phyloP scores from a whole-genome alignment of 2,329 filamentous ascomycete species.

The Fusarium secorum region DNA sequence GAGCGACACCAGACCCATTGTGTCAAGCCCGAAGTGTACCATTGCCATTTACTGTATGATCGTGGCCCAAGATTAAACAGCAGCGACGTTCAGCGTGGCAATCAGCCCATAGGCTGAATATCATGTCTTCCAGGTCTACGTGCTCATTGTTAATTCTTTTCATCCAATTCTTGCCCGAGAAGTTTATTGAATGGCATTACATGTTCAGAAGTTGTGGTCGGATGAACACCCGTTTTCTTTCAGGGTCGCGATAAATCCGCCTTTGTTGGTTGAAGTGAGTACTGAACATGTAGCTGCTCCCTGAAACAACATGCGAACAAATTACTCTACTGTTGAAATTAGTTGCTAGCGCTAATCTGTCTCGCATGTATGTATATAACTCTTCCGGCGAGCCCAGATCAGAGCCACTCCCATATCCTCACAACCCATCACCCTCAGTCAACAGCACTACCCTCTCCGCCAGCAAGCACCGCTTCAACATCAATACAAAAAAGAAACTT shows the following conservation, averaged over 20 bases:
- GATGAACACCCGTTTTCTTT: neutral
- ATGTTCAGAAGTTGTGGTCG: neutral
- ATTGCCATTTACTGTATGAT: neutral
- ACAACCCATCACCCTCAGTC: neutral
- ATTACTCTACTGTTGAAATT: fast-evolving
- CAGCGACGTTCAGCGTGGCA: neutral
- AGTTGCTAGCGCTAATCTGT: fast-evolving
- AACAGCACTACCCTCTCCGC: neutral
- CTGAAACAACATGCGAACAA: neutral
- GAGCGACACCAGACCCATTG: too few relatives aligned
- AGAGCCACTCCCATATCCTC: neutral
- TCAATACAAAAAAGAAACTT: neutral
- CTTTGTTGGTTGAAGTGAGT: neutral
- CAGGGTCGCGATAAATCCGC: fast-evolving
- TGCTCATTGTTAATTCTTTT: fast-evolving
- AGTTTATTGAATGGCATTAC: fast-evolving
- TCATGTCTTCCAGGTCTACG: neutral
- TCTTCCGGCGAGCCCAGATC: neutral
- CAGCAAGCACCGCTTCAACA: neutral
- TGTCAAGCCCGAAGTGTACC: too few relatives aligned
- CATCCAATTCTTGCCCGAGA: fast-evolving
- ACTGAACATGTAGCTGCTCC: neutral
- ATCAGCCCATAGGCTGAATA: neutral
- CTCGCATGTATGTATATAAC: neutral
- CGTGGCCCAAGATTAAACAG: too few relatives aligned